Evolutionary conservation across 305 asterid species (phyloP).

Genomic region (Ilex paraguariensis): DNA sequence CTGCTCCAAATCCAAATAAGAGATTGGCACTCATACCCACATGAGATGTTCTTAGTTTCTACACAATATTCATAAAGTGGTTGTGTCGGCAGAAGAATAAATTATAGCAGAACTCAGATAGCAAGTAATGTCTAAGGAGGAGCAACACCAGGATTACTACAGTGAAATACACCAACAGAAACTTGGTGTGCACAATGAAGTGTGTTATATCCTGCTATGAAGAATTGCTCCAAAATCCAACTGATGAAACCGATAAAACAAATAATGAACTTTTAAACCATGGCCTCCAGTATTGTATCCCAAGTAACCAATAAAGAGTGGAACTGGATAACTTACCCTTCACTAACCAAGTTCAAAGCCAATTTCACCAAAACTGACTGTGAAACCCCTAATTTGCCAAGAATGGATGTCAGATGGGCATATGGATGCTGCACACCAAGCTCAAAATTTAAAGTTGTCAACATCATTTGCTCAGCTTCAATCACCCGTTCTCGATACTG

Average conservation of each 20-base stretch:
- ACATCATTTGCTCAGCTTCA: constrained; percentile 87
- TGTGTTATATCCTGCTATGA: too few species aligned
- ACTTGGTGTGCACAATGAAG: too few species aligned
- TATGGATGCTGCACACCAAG: constrained; percentile 93
- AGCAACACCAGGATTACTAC: too few species aligned
- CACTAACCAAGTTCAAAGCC: constrained; percentile 85
- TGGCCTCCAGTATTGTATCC: background rate
- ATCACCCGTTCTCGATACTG: constrained; percentile 78
- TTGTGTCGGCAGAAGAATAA: too few species aligned
- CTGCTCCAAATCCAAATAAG: too few species aligned
- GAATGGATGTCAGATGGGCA: constrained; percentile 69
- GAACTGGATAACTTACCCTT: constrained; percentile 69
- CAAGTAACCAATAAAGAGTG: constrained; percentile 1
- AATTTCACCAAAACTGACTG: constrained; percentile 72
- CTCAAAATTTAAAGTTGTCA: constrained; percentile 94
- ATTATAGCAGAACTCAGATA: too few species aligned
- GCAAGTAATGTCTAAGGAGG: too few species aligned
- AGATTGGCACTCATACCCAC: constrained; percentile 4
- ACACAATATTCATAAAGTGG: too few species aligned
- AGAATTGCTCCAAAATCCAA: background rate
- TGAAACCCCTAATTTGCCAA: constrained; percentile 79
- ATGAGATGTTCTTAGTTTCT: constrained; percentile 4
- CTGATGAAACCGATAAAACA: background rate
- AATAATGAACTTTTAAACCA: background rate
- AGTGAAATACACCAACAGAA: too few species aligned